Base-by-base conservation (phyloP, 257 asterid genomes). In the Gentiana dahurica region DNA sequence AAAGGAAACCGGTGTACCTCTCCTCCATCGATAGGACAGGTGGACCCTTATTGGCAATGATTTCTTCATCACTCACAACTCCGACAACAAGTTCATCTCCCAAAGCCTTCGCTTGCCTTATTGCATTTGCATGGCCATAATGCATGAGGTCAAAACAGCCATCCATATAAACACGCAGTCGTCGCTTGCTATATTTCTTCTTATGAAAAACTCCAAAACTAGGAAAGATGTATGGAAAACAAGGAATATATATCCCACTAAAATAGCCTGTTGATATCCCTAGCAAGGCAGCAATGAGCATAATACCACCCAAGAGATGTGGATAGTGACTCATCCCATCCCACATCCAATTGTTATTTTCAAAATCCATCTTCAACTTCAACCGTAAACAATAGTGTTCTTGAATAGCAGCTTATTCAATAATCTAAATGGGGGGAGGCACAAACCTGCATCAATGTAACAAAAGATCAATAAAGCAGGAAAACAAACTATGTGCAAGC, bases 91-190 rank as follows among this genome's bases (percentile, higher is more conserved):
- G 71, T 73, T 82, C 94, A 77, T 91, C 95, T 43, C 95, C 95
- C 75, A 87, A 63, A 2, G 82, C 88, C 74, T 85, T 91, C 2
- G 98, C 96, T 77, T 91, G 98, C 65, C 96, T 81, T 77, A 91
- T 62, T n/a, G 96, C 96, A 64, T 87, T 87, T 37, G 98, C 98
- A 64, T 91, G 98, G 64, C 98, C 95, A 62, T 91, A 87, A 70
- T 91, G 98, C 98, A 91, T 91, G 34, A 91, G 81, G 72, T 91
- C 98, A 63, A 87, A 91, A 63, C 98, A 91, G 41, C 96, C 98
- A 75, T 91, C 98, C 94, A 91, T 87, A 65, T 87, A 91, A 50
- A 91, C 98, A 68, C 92, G 98, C 43, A 85, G 68, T 8, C 76
- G 75, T 73, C 78, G 82, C 75, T 81, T 87, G 15, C 68, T 65